Conservation (phyloP, 2,329 filamentous ascomycete species). For the Aspergillus sp. region DNA sequence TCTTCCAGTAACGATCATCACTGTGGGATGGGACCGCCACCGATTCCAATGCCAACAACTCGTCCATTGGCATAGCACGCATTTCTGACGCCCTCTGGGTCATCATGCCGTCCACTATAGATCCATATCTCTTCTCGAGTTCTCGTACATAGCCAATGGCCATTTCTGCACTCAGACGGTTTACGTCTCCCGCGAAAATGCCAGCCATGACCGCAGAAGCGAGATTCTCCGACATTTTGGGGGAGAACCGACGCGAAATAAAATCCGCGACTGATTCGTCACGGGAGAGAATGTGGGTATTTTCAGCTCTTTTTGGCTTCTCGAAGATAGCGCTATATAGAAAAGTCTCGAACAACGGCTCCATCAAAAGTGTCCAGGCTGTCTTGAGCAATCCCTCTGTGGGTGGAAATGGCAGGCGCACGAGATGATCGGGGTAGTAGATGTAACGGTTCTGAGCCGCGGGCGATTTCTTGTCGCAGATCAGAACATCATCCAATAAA, state of each 20-base stretch:
- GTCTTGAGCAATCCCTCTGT: conserved; percentile 32
- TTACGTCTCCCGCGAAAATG: conserved; percentile 88
- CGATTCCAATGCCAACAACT: conserved; percentile 29
- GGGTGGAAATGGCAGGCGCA: conserved; percentile 57
- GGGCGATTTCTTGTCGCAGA: conserved; percentile 53
- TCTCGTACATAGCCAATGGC: conserved; percentile 56
- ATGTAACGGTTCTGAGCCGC: conserved; percentile 70
- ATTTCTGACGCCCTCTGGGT: neutral
- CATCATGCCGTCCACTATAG: conserved; percentile 13
- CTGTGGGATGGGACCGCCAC: conserved; percentile 18
- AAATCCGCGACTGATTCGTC: conserved; percentile 76
- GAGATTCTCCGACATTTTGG: conserved; percentile 67
- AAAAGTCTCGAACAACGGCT: conserved; percentile 60
- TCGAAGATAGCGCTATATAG: conserved; percentile 39
- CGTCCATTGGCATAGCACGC: conserved; percentile 23
- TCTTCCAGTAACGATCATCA: conserved; percentile 17
- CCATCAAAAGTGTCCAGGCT: conserved; percentile 44
- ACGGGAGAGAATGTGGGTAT: conserved; percentile 34
- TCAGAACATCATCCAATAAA: conserved; percentile 59
- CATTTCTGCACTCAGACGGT: conserved; percentile 72
- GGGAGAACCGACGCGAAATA: conserved; percentile 57
- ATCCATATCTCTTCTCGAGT: conserved; percentile 44
- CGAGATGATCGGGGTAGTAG: conserved; percentile 84
- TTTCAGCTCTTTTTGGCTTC: conserved; percentile 34
- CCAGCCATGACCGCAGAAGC: conserved; percentile 78